These are phyloP conservation scores for Aspergillus pseudoviridinutans DNA, from an alignment of 2,329 filamentous ascomycete species.

Conservation along the genomic window DNA sequence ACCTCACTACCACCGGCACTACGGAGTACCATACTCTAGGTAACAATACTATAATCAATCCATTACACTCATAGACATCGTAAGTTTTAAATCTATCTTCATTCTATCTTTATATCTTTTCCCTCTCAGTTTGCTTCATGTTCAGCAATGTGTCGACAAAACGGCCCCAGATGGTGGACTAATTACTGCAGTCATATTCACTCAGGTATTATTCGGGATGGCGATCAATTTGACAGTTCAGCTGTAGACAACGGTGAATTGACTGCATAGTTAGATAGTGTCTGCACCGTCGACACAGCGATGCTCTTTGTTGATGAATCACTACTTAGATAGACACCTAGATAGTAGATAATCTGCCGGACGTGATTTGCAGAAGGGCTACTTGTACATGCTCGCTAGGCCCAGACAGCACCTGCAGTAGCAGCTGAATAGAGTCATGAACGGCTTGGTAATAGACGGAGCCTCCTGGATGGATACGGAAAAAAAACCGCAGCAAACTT, in stretches of 20 bases:
- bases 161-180: background rate
- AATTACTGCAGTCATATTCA: background rate
- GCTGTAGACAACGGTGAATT: background rate
- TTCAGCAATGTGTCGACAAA: background rate
- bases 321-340: background rate
- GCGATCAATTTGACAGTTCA: background rate
- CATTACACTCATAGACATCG: background rate
- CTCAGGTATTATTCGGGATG: background rate
- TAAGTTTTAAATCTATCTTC: background rate
- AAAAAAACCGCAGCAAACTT: background rate
- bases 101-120: background rate
- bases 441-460: background rate
- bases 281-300: background rate
- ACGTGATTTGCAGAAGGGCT: background rate
- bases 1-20: no score
- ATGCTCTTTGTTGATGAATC: background rate
- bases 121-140: background rate
- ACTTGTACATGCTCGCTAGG: background rate
- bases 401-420: background rate
- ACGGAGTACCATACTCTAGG: background rate
- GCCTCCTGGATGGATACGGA: background rate
- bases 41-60: slow-evolving; percentile 4
- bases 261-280: background rate
- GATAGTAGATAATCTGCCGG: background rate
- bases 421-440: background rate